A percentile compares a stretch with the other conserved stretches of the same genome.
Evolutionary conservation across 768 basidiomycete species (phyloP).

Genomic region (Macrolepiota albuminosa): DNA sequence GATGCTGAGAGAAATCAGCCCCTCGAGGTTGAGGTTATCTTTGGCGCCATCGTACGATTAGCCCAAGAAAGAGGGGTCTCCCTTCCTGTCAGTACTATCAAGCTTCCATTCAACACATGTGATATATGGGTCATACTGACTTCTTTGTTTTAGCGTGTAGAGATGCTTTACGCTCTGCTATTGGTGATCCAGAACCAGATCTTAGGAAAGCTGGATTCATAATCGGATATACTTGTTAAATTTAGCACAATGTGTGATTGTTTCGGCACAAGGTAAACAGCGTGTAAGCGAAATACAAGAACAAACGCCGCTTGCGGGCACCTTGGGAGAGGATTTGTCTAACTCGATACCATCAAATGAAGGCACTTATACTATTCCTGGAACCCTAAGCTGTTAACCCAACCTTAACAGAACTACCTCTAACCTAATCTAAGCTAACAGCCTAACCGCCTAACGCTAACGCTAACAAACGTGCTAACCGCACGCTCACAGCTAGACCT

Average conservation of each 20-base stretch:
- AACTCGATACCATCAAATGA: too few species aligned
- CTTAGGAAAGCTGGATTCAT: slow-evolving; percentile 28
- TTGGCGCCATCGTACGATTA: slow-evolving; percentile 57
- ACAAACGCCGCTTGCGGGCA: too few species aligned
- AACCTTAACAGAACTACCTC: too few species aligned
- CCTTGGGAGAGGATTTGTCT: too few species aligned
- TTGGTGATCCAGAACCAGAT: slow-evolving; percentile 62
- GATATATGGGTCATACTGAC: background rate
- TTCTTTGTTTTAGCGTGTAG: slow-evolving; percentile 41
- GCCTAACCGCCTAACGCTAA: too few species aligned
- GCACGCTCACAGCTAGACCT: too few species aligned
- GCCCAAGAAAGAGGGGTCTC: slow-evolving; percentile 39
- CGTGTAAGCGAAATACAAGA: background rate
- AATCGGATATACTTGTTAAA: background rate
- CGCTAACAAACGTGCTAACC: too few species aligned
- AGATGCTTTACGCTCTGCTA: slow-evolving; percentile 54
- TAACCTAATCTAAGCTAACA: too few species aligned
- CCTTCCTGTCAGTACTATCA: slow-evolving; percentile 42
- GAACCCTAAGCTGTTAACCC: too few species aligned
- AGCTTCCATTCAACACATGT: background rate
- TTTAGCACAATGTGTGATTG: background rate
- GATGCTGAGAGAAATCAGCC: slow-evolving; percentile 51
- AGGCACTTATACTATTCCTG: too few species aligned
- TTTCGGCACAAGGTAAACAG: background rate
- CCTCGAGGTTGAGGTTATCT: slow-evolving; percentile 63